phyloP scores from a whole-genome alignment of 768 basidiomycete species.

The Pisolithus tinctorius region DNA sequence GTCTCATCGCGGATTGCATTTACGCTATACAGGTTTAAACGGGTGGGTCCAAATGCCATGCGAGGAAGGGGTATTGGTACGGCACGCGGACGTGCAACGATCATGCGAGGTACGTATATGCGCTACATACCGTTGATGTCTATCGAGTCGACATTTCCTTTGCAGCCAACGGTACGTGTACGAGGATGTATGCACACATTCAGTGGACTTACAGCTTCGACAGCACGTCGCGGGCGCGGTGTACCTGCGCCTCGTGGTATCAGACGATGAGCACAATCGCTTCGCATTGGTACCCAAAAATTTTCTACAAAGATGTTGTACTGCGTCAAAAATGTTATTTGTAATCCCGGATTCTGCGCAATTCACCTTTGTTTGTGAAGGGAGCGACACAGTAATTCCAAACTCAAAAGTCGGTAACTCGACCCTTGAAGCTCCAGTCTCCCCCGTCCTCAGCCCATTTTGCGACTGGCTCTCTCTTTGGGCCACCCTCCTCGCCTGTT shows the following conservation, averaged over 20 bases:
- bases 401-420: conserved; percentile 75
- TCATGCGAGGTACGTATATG: conserved; percentile 80
- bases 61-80: conserved; percentile 98
- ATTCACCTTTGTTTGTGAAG: not conserved
- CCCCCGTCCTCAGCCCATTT: conserved; percentile 51
- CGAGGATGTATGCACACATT: not conserved
- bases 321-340: conserved; percentile 2
- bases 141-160: conserved; percentile 12
- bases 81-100: conserved; percentile 96
- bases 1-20: not conserved
- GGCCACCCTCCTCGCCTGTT: conserved; percentile 84
- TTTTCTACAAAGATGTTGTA: conserved; percentile 12
- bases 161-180: conserved; percentile 66
- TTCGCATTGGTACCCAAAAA: not conserved
- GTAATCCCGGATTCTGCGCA: not conserved
- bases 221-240: conserved; percentile 85
- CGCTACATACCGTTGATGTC: conserved; percentile 6
- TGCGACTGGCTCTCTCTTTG: conserved; percentile 76
- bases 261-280: conserved; percentile 48
- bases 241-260: conserved; percentile 73
- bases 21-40: conserved; percentile 78
- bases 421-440: conserved; percentile 89
- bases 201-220: conserved; percentile 12
- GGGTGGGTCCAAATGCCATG: conserved; percentile 97
- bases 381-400: not conserved